phyloP scores from a whole-genome alignment of 192 early-diverging fungal species.

The Entomortierella chlamydospora region DNA sequence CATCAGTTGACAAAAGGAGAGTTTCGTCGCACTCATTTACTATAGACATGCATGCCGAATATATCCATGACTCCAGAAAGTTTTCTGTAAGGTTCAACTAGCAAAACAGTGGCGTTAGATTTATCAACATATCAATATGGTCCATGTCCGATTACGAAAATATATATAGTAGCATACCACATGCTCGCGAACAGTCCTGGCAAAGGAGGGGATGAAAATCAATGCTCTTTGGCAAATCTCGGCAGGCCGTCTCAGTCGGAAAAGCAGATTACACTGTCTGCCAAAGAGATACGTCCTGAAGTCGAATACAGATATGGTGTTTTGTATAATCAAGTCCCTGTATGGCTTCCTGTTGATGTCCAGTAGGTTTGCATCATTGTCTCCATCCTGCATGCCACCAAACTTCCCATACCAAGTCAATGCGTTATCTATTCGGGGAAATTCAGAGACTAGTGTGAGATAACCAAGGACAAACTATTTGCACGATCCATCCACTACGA shows the following conservation, averaged over 20 bases:
- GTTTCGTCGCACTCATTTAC: slow-evolving; percentile 84
- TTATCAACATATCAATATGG: background rate
- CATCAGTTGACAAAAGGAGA: slow-evolving; percentile 57
- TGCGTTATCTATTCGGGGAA: slow-evolving; percentile 69
- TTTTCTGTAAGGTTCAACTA: slow-evolving; percentile 63
- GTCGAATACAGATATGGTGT: slow-evolving; percentile 93
- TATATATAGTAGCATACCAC: slow-evolving; percentile 51
- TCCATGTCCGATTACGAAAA: no score
- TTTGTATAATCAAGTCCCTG: slow-evolving; percentile 89
- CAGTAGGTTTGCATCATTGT: slow-evolving; percentile 89
- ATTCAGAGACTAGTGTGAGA: background rate
- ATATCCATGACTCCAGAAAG: slow-evolving; percentile 88
- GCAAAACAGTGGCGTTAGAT: background rate
- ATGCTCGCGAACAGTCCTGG: slow-evolving; percentile 78
- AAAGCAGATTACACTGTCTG: slow-evolving; percentile 85
- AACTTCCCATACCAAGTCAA: slow-evolving; percentile 95
- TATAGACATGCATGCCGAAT: slow-evolving; percentile 79
- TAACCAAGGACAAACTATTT: no score
- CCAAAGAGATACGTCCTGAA: slow-evolving; percentile 97
- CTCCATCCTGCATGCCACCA: slow-evolving; percentile 86
- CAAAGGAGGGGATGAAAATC: slow-evolving; percentile 79
- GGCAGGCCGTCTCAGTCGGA: slow-evolving; percentile 71
- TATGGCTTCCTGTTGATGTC: slow-evolving; percentile 85
- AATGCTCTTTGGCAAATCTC: slow-evolving; percentile 79
- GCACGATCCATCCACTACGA: background rate